Percentiles rank a stretch among this genome's conserved stretches.
Conservation (phyloP, 257 asterid genomes). For the Ilex asprella region DNA sequence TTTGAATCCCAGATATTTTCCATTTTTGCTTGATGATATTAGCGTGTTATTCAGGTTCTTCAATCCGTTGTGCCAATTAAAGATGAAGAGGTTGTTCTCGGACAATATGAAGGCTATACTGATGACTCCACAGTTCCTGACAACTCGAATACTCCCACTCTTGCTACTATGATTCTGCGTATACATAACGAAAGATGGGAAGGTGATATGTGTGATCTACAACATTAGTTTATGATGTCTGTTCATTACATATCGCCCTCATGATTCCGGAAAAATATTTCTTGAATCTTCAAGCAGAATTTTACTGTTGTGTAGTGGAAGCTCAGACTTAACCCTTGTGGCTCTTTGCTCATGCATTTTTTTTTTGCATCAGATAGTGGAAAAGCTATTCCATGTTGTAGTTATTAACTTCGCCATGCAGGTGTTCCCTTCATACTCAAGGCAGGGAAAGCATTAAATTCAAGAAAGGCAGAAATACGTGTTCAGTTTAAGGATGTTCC, state of each 20-base stretch:
- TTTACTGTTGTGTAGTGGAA: background rate
- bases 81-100: constrained; percentile 91
- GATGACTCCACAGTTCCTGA: constrained; percentile 90
- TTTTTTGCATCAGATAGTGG: background rate
- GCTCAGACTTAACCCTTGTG: background rate
- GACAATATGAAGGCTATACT: constrained; percentile 89
- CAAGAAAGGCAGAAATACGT: constrained; percentile 93
- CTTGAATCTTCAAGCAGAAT: constrained; percentile 1
- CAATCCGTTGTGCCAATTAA: constrained; percentile 81
- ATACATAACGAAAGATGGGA: constrained; percentile 94
- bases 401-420: constrained; percentile 18
- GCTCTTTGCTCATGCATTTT: background rate
- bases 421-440: constrained; percentile 96
- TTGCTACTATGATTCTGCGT: constrained; percentile 62
- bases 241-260: constrained; percentile 22
- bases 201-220: constrained; percentile 38
- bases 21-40: background rate
- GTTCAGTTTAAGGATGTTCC: constrained; percentile 98
- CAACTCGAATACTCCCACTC: constrained; percentile 84
- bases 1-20: background rate
- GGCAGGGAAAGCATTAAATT: constrained; percentile 95
- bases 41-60: constrained; percentile 59
- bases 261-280: background rate
- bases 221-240: constrained; percentile 1
- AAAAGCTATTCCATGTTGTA: constrained; percentile 1